These are phyloP conservation scores for Rhizopogon rudus DNA, from an alignment of 768 basidiomycete genomes.

Conservation along the genomic window DNA sequence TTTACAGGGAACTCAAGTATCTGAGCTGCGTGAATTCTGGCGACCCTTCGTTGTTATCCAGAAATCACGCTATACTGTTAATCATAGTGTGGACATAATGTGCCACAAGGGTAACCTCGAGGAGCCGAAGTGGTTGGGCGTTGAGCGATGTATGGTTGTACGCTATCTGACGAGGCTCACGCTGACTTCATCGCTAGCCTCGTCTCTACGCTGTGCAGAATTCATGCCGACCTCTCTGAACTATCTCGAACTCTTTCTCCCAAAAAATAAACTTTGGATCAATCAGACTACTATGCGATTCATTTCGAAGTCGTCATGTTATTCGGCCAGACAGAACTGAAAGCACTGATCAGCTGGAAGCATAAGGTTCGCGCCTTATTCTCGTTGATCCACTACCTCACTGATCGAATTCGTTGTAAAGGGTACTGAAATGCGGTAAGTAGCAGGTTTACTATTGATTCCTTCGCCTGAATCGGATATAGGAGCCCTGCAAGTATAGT, in stretches of 20 bases:
- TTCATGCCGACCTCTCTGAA: slow-evolving; percentile 3
- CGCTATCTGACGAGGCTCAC: not conserved
- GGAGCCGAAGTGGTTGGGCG: slow-evolving; percentile 6
- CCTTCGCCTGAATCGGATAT: not conserved
- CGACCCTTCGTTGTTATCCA: not conserved
- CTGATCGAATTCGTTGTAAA: slow-evolving; percentile 5
- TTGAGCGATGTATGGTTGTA: slow-evolving; percentile 1
- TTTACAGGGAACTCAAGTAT: slow-evolving; percentile 17
- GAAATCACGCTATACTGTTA: not conserved
- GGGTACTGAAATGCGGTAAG: slow-evolving; percentile 28
- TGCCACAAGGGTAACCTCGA: slow-evolving; percentile 5
- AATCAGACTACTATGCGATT: slow-evolving; percentile 14
- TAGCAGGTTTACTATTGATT: not conserved
- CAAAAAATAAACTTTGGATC: not conserved
- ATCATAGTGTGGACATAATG: not conserved
- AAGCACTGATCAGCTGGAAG: slow-evolving; percentile 35
- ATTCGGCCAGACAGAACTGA: slow-evolving; percentile 35
- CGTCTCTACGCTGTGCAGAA: not conserved
- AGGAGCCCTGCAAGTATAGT: slow-evolving; percentile 1
- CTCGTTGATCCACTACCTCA: not conserved
- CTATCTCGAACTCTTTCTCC: not conserved
- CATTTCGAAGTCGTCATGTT: slow-evolving; percentile 28
- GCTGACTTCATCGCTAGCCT: slow-evolving; percentile 1
- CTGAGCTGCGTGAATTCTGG: slow-evolving; percentile 9
- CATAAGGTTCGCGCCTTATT: slow-evolving; percentile 23